Percentiles rank a stretch among this genome's conserved stretches.
phyloP scores from a whole-genome alignment of 2,329 filamentous ascomycete genomes.

The Eurotiales sp. region DNA sequence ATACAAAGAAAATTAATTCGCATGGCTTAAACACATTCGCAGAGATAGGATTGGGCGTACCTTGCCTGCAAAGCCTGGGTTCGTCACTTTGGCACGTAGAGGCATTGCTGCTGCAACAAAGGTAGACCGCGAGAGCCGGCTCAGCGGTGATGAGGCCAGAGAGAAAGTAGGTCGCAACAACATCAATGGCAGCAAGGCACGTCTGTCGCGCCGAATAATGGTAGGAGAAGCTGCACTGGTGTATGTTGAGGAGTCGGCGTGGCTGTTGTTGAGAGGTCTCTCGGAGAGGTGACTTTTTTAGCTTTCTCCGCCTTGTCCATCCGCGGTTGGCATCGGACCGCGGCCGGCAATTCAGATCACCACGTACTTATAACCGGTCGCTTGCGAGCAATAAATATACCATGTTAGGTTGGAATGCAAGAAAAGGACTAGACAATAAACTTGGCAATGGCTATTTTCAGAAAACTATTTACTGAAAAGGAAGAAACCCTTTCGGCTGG shows the following conservation, averaged over 20 bases:
- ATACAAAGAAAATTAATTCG: constrained; percentile 10
- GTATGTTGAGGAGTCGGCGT: not conserved
- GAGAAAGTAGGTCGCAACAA: constrained; percentile 38
- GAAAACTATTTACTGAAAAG: not conserved
- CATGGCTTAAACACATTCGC: constrained; percentile 14
- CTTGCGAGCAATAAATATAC: too few species aligned
- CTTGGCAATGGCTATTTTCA: too few species aligned
- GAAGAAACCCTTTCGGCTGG: not conserved
- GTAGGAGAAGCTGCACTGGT: constrained; percentile 8
- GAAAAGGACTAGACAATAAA: too few species aligned
- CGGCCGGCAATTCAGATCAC: too few species aligned
- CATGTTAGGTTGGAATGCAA: too few species aligned
- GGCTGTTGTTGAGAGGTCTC: not conserved
- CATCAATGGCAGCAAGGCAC: constrained; percentile 33
- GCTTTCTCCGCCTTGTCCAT: constrained; percentile 9
- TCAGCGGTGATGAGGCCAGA: constrained; percentile 41
- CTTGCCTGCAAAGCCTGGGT: constrained; percentile 53
- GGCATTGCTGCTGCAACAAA: constrained; percentile 58
- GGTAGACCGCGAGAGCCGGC: constrained; percentile 43
- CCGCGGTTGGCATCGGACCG: not conserved
- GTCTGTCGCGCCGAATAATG: constrained; percentile 4
- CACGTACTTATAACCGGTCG: too few species aligned
- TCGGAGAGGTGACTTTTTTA: constrained; percentile 7
- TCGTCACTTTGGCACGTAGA: constrained; percentile 69
- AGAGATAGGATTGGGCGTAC: constrained; percentile 33